Evolutionary conservation across 2,329 filamentous ascomycete genomes (phyloP).

Genomic region (Cytospora paraplurivora): DNA sequence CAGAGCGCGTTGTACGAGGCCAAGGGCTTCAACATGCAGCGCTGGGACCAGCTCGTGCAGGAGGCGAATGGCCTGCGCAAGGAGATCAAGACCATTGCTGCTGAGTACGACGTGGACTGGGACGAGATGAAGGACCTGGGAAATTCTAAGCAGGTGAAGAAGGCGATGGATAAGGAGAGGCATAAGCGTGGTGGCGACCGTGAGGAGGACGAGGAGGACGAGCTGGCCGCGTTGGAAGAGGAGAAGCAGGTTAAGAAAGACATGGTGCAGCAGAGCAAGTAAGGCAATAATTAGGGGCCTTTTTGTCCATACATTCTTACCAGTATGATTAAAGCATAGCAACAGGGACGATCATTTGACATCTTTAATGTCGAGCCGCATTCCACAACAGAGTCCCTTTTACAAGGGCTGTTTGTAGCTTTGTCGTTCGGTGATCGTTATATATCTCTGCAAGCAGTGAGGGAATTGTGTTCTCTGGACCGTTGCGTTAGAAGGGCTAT

Average conservation of each 20-base stretch:
- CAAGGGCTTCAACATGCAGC: conserved; percentile 72
- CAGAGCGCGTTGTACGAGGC: conserved; percentile 76
- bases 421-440: too few species aligned
- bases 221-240: conserved; percentile 42
- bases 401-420: too few species aligned
- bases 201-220: conserved; percentile 44
- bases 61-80: conserved; percentile 76
- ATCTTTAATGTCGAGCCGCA: not conserved
- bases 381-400: too few species aligned
- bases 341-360: not conserved
- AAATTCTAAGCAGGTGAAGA: conserved; percentile 57
- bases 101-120: conserved; percentile 91
- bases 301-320: not conserved
- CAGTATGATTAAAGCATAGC: too few species aligned
- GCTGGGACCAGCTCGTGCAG: conserved; percentile 78
- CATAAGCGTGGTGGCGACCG: conserved; percentile 41
- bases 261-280: conserved; percentile 21
- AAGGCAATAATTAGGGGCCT: not conserved
- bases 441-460: too few species aligned
- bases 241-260: conserved; percentile 35
- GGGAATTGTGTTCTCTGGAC: too few species aligned
- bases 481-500: too few species aligned
- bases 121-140: conserved; percentile 74
- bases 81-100: conserved; percentile 79
- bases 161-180: conserved; percentile 57